Base-by-base conservation (phyloP, 495 filamentous ascomycete species). In the Diplogelasinospora grovesii region DNA sequence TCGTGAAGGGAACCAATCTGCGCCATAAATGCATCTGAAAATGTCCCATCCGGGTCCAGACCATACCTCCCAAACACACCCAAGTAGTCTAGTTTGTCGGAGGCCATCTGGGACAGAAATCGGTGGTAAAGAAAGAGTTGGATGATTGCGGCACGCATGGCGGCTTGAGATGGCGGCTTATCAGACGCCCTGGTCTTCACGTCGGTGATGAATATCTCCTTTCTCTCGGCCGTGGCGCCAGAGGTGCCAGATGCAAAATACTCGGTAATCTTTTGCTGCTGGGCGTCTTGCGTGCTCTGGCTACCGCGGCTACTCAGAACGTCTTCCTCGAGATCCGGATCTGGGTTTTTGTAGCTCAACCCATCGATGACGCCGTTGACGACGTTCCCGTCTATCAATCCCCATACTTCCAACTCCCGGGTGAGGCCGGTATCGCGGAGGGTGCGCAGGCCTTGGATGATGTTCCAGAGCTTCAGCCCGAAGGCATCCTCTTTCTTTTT, bases 401-500 rank as follows among this genome's bases (percentile, higher is more conserved):
- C 92, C 86, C 94, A 98, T n/a, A 98, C 73, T 52, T 94, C 85
- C 28, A 97, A 60, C 63, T 98, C 92, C 16, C 92, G 70, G 3
- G 92, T 95, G 50, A 88, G 64, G 8, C 93, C 90, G 8, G 75
- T 82, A 13, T 84, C 76, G 10, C 83, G 72, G 39, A 98, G 66
- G 14, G 80, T 80, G 10, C 82, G 75, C 24, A 98, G 56, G 0
- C 92, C 89, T 54, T 93, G 83, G 20, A 94, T 85, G 19, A 90
- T 73, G 63, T 98, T 98, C 87, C 92, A 97, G 26, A 97, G 70
- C 43, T 78, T 71, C 32, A 98, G 62, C 2, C 84, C 92, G 65
- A 86, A 86, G 0, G 63, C 68, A 61, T 98, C 93, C 53, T 95
- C 93, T 41, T 75, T 82, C 0, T 76, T 88, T 6, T 64, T 59